These are phyloP conservation scores for Poterioochromonas sp. DNA, from an alignment of 352 stramenopile species.

Conservation along the genomic window DNA sequence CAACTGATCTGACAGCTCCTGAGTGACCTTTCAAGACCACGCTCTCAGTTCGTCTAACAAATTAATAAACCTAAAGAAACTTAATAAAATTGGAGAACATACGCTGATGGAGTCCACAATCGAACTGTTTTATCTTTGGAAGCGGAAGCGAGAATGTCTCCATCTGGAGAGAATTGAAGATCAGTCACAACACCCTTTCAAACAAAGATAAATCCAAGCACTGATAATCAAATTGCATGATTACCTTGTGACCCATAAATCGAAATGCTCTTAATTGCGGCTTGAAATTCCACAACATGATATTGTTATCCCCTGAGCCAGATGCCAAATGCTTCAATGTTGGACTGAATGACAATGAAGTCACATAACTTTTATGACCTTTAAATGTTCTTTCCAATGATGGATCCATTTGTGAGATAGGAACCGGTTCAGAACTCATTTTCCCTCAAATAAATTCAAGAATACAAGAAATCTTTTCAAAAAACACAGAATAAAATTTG, in stretches of 20 bases:
- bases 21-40: constrained; percentile 51
- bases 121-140: constrained; percentile 78
- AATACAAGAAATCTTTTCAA: neutral
- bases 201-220: too few species aligned
- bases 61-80: constrained; percentile 15
- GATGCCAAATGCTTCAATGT: constrained; percentile 71
- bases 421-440: too few species aligned
- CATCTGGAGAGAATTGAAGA: constrained; percentile 60
- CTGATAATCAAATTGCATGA: too few species aligned
- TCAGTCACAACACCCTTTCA: constrained; percentile 53
- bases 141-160: constrained; percentile 66
- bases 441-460: too few species aligned
- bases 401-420: constrained; percentile 45
- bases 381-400: constrained; percentile 73
- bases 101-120: constrained; percentile 71
- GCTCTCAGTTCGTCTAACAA: constrained; percentile 35
- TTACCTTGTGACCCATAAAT: constrained; percentile 62
- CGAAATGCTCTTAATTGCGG: constrained; percentile 61
- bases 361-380: constrained; percentile 60
- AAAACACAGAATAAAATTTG: neutral
- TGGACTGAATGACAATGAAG: constrained; percentile 65
- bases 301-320: constrained; percentile 56
- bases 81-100: constrained; percentile 20
- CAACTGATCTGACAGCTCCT: constrained; percentile 60
- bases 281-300: constrained; percentile 84